Percentiles rank a stretch among this genome's conserved stretches.
These are phyloP conservation scores for Lactarius vividus DNA, from an alignment of 768 basidiomycete species.

Conservation along the genomic window DNA sequence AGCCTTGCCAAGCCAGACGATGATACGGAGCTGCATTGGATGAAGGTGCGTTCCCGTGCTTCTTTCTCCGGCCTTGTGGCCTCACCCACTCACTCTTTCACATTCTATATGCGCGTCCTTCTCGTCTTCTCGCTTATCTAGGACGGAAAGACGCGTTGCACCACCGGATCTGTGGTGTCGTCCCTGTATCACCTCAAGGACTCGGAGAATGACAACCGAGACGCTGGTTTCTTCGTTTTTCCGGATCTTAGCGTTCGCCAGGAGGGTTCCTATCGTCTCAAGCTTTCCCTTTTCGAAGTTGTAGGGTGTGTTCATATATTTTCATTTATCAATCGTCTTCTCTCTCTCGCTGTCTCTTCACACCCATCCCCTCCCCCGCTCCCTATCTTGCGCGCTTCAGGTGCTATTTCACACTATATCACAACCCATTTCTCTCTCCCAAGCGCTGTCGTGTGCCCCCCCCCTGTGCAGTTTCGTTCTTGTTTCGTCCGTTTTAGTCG, in stretches of 20 bases:
- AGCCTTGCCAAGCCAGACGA: constrained; percentile 86
- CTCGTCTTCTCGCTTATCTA: constrained; percentile 32
- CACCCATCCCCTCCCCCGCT: background rate
- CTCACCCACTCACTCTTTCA: constrained; percentile 6
- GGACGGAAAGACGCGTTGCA: constrained; percentile 90
- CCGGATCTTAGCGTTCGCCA: constrained; percentile 91
- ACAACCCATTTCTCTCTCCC: constrained; percentile 1
- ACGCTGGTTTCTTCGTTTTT: constrained; percentile 95
- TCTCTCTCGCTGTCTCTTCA: constrained; percentile 2
- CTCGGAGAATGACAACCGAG: constrained; percentile 54
- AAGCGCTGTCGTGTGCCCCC: background rate
- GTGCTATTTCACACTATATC: constrained; percentile 16
- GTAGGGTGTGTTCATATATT: constrained; percentile 62
- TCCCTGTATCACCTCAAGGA: constrained; percentile 86
- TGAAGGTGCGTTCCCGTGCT: constrained; percentile 50
- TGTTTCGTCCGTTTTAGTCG: constrained; percentile 12
- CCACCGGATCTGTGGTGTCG: constrained; percentile 87
- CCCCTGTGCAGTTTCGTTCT: constrained; percentile 10
- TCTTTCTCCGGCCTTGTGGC: background rate
- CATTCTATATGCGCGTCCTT: constrained; percentile 1
- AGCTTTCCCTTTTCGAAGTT: constrained; percentile 82
- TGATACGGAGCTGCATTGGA: constrained; percentile 85
- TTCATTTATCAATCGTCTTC: constrained; percentile 17
- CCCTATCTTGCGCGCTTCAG: background rate
- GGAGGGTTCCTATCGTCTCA: constrained; percentile 83